Evolutionary conservation across 352 stramenopile species (phyloP).

Genomic region (Globisporangium abappressorium): DNA sequence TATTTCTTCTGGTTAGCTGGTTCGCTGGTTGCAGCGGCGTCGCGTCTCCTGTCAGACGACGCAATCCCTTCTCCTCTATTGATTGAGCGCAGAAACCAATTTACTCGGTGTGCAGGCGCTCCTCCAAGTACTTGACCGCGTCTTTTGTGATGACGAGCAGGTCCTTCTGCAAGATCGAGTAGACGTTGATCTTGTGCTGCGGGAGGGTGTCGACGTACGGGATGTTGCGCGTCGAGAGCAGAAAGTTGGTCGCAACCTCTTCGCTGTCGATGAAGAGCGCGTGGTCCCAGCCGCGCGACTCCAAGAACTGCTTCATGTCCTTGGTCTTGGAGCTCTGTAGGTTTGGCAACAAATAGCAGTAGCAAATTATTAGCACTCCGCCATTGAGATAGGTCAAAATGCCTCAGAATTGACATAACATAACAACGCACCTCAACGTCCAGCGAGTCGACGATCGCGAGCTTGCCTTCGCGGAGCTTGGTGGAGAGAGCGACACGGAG

Average conservation of each 20-base stretch:
- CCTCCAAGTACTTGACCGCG: conserved; percentile 86
- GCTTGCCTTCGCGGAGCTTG: conserved; percentile 86
- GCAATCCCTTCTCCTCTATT: conserved; percentile 8
- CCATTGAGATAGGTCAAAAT: not conserved
- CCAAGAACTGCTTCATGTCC: conserved; percentile 81
- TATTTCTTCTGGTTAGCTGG: too few species aligned
- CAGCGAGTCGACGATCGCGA: conserved; percentile 77
- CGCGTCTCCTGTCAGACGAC: too few species aligned
- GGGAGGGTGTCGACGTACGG: conserved; percentile 79
- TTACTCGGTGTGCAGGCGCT: conserved; percentile 83
- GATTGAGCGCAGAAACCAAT: not conserved
- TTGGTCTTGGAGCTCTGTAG: conserved; percentile 81
- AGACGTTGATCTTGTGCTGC: conserved; percentile 89
- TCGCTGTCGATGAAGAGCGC: conserved; percentile 81
- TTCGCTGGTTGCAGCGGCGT: too few species aligned
- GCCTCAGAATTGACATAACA: not conserved
- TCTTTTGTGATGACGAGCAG: conserved; percentile 83
- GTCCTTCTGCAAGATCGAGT: conserved; percentile 89
- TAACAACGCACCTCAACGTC: conserved; percentile 57
- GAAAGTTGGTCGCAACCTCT: conserved; percentile 71
- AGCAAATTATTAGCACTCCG: conserved; percentile 3
- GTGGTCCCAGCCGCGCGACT: conserved; percentile 79
- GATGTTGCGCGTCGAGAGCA: conserved; percentile 84
- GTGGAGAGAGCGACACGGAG: conserved; percentile 82
- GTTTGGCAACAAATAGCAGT: not conserved